Evolutionary conservation across 495 filamentous ascomycete species (phyloP).

Genomic region (Trypethelium eluteriae): DNA sequence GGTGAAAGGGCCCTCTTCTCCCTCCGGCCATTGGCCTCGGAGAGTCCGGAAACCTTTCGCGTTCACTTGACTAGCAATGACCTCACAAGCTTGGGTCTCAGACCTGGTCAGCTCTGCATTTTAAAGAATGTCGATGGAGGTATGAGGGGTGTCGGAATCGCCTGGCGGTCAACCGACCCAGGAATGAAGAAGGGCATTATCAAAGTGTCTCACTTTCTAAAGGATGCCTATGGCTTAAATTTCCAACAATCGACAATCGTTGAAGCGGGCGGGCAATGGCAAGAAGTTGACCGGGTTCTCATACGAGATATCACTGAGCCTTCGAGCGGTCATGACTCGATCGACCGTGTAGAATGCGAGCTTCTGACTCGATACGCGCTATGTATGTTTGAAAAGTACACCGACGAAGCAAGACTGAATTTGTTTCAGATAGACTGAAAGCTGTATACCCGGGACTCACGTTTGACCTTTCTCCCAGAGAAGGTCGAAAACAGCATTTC

Average conservation of each 20-base stretch:
- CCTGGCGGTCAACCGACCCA: conserved; percentile 57
- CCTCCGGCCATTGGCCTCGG: conserved; percentile 48
- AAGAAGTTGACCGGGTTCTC: conserved; percentile 40
- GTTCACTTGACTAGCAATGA: conserved; percentile 60
- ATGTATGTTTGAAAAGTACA: conserved; percentile 14
- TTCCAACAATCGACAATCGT: conserved; percentile 49
- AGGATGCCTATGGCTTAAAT: conserved; percentile 56
- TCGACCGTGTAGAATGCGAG: conserved; percentile 5
- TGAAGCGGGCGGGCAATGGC: conserved; percentile 32
- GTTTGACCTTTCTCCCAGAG: conserved; percentile 25
- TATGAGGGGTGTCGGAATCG: conserved; percentile 41
- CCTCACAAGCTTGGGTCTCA: conserved; percentile 52
- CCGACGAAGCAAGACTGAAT: neutral
- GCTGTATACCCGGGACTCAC: neutral
- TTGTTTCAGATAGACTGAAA: conserved; percentile 3
- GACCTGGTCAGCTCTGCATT: conserved; percentile 51
- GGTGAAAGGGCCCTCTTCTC: conserved; percentile 32
- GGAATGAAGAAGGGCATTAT: conserved; percentile 45
- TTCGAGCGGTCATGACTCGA: conserved; percentile 34
- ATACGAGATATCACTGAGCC: conserved; percentile 46
- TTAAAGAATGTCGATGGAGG: conserved; percentile 11
- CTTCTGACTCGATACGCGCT: conserved; percentile 17
- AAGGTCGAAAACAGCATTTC: conserved; percentile 31
- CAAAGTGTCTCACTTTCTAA: conserved; percentile 58
- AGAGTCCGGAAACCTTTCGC: conserved; percentile 52